Evolutionary conservation across 768 basidiomycete species (phyloP).

Genomic region (Asterophora lycoperdoides): DNA sequence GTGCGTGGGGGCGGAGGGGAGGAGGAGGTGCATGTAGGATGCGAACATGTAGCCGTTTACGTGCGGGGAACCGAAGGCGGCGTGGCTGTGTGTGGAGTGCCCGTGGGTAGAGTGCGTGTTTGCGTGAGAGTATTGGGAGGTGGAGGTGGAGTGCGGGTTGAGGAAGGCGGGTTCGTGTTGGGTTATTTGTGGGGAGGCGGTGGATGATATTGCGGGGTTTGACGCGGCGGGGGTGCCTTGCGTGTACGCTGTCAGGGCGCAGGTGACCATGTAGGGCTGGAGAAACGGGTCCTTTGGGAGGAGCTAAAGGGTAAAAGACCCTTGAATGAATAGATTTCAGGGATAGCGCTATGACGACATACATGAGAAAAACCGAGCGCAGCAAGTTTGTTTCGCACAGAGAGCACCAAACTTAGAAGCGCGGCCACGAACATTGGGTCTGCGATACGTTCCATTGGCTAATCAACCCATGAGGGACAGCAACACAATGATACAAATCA

Average conservation of each 20-base stretch:
- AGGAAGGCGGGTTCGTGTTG: conserved; percentile 5
- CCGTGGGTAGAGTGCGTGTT: conserved; percentile 4
- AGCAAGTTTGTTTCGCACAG: conserved; percentile 65
- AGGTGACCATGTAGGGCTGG: conserved; percentile 55
- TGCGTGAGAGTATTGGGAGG: conserved; percentile 11
- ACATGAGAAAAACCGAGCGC: conserved; percentile 46
- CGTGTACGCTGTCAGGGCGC: conserved; percentile 40
- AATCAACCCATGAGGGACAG: conserved; percentile 2
- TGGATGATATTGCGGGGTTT: conserved; percentile 14
- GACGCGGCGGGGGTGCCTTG: conserved; percentile 22
- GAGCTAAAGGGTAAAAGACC: conserved; percentile 14
- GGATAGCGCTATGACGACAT: conserved; percentile 9
- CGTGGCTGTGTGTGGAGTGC: conserved; percentile 18
- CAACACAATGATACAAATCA: neutral
- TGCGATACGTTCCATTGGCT: conserved; percentile 70
- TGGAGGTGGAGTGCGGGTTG: conserved; percentile 4
- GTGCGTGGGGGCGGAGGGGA: conserved; percentile 10
- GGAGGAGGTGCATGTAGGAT: conserved; percentile 5
- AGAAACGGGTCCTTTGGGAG: conserved; percentile 79
- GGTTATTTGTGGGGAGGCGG: conserved; percentile 5
- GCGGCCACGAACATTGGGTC: conserved; percentile 71
- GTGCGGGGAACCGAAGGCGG: conserved; percentile 1
- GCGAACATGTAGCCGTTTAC: conserved; percentile 7
- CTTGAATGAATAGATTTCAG: neutral
- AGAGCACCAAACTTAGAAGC: conserved; percentile 64